A percentile compares a stretch with the other conserved stretches of the same genome.
These are phyloP conservation scores for Cyberlindnera petersonii DNA, from an alignment of 805 yeast genomes.

Conservation along the genomic window DNA sequence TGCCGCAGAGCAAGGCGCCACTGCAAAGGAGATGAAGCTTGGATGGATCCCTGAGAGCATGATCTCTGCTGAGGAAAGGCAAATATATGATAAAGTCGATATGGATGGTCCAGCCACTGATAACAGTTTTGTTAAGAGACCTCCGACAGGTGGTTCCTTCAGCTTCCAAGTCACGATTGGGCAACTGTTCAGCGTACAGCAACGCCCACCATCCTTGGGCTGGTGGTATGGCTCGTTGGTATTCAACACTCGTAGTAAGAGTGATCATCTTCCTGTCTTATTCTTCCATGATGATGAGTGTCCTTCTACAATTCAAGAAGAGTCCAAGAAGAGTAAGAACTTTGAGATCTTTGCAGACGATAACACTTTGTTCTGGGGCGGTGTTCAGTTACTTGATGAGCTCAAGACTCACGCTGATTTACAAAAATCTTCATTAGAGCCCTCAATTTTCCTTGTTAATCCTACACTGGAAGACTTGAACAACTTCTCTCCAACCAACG, in stretches of 20 bases:
- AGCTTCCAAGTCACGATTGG: constrained; percentile 63
- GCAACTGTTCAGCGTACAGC: constrained; percentile 72
- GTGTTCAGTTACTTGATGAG: constrained; percentile 62
- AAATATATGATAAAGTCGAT: constrained; percentile 48
- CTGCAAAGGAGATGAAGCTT: constrained; percentile 54
- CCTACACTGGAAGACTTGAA: constrained; percentile 54
- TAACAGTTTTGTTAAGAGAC: constrained; percentile 44
- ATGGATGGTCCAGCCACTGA: constrained; percentile 24
- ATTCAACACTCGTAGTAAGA: constrained; percentile 56
- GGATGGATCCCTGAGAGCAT: constrained; percentile 67
- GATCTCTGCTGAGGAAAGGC: constrained; percentile 42
- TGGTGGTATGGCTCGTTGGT: constrained; percentile 92
- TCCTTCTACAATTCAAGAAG: constrained; percentile 65
- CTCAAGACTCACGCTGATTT: constrained; percentile 54
- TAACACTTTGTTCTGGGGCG: constrained; percentile 83
- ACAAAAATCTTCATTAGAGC: constrained; percentile 68
- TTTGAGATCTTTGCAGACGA: constrained; percentile 70
- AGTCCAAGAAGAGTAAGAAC: constrained; percentile 51
- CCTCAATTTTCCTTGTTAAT: constrained; percentile 69
- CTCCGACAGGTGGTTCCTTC: constrained; percentile 48
- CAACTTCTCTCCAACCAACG: constrained; percentile 31
- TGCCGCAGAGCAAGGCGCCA: constrained; percentile 44
- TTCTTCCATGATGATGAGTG: constrained; percentile 92
- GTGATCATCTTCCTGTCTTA: constrained; percentile 71
- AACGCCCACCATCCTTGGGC: constrained; percentile 77